A percentile compares a stretch with the other conserved stretches of the same genome.
Evolutionary conservation across 2,329 filamentous ascomycete genomes (phyloP).

Genomic region (Stemphylium lycopersici): DNA sequence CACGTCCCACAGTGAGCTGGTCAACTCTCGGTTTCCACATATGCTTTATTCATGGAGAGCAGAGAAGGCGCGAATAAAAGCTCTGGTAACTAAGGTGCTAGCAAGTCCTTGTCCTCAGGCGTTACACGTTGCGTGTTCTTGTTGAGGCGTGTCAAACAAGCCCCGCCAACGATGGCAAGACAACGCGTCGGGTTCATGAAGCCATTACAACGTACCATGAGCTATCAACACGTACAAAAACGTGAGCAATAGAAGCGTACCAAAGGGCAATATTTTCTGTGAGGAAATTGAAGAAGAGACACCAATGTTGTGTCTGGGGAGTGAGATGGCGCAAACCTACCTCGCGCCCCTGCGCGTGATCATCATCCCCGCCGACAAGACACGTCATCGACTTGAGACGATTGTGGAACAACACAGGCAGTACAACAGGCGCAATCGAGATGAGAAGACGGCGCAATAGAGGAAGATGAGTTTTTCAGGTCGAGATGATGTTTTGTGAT

Average conservation of each 20-base stretch:
- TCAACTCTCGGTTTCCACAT: no score
- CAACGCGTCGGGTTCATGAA: constrained; percentile 1
- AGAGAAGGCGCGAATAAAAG: no score
- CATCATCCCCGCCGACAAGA: neutral
- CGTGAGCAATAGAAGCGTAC: neutral
- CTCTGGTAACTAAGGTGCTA: no score
- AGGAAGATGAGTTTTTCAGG: neutral
- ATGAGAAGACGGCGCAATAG: neutral
- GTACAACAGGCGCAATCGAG: neutral
- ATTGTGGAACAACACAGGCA: neutral
- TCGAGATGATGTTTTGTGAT: neutral
- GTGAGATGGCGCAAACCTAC: neutral
- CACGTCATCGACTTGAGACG: constrained; percentile 4
- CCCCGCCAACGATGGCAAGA: neutral
- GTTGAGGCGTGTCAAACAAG: constrained; percentile 1
- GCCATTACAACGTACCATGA: neutral
- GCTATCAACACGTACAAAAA: neutral
- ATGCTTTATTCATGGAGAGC: no score
- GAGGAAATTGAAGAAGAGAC: neutral
- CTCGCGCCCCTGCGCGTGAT: constrained; percentile 1
- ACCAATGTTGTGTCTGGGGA: no score
- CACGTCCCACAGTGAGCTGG: no score
- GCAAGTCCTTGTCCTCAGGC: neutral
- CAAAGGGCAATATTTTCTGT: neutral
- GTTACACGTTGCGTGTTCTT: neutral